Evolutionary conservation across 73 alveolate genomes (phyloP), one percentile per base, ranked within the genome.

Genomic region (Symbiodinium natans): DNA sequence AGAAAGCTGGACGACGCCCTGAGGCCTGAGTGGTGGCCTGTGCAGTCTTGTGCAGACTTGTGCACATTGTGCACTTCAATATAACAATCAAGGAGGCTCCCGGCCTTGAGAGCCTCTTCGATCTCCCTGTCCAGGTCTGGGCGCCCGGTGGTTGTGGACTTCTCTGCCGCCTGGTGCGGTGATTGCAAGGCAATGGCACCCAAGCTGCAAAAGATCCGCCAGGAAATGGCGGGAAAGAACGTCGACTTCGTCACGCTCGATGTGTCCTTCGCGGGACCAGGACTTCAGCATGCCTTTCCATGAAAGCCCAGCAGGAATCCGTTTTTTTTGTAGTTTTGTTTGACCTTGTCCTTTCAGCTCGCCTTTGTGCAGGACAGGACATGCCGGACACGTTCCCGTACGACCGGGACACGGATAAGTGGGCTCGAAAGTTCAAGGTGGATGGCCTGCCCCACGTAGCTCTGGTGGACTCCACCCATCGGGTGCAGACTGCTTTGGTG

Each of bases 381-480:
- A 63, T 63, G 80, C 80, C 31, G 80, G 7, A 13, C 29, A 63
- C 36, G 38, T 63, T 63, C 36, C 80, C 80, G 80, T 63, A 63
- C 80, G 80, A 63, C 80, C 19, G 33, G n/a, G 87, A 89, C 74
- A 89, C 74, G 36, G 95, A 89, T 48, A 11, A 29, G 43, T 89
- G 95, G 95, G 95, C 95, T 2, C 33, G 48, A 71, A 89, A 42
- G 74, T 71, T 89, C 27, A 59, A 83, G 10, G 95, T 89, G 36
- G 95, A 89, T 43, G 95, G 95, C 86, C 80, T 89, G 46, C 95
- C 95, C 6, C 95, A 89, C 29, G 95, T 89, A 2, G 95, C 95
- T 41, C 63, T 89, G 48, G 46, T 89, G 46, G 95, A 89, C 33
- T 89, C 95, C 13, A 41, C 42, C n/a, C 95, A 29, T 71, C 86